phyloP scores from a whole-genome alignment of 73 alveolate species.

The Blepharisma japonicum region DNA sequence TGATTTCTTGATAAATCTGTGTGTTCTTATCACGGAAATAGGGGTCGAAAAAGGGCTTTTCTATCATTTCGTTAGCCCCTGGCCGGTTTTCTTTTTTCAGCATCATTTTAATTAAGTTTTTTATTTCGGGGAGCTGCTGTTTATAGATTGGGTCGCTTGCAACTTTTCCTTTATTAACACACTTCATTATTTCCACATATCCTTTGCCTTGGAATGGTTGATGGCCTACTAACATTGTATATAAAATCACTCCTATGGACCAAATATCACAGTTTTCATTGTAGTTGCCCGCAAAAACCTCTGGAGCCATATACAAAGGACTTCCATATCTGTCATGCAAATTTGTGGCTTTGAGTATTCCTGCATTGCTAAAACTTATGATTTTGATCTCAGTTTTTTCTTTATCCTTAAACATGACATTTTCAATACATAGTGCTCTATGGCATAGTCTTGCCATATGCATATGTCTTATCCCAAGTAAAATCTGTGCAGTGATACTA shows the following conservation, averaged over 20 bases:
- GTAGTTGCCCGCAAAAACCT: conserved; percentile 26
- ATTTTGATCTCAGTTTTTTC: conserved; percentile 1
- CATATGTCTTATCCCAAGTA: too few species aligned
- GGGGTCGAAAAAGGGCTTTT: background rate
- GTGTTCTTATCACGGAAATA: too few species aligned
- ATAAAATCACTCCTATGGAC: conserved; percentile 3
- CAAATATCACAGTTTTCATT: conserved; percentile 25
- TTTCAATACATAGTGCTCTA: conserved; percentile 17
- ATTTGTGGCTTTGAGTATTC: background rate
- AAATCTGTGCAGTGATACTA: too few species aligned
- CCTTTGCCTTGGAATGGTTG: conserved; percentile 28
- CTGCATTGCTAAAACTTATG: background rate
- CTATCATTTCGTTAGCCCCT: background rate
- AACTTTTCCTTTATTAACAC: background rate
- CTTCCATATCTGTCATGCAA: conserved; percentile 20
- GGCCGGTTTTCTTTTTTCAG: conserved; percentile 16
- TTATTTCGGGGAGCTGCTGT: background rate
- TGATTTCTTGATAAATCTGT: too few species aligned
- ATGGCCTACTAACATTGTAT: conserved; percentile 19
- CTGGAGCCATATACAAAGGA: conserved; percentile 30
- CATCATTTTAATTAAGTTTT: conserved; percentile 16
- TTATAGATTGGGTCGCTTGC: background rate
- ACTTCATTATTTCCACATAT: background rate
- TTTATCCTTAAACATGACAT: conserved; percentile 5
- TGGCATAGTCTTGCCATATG: background rate